Conservation (phyloP, 1,139 yeast genomes). For the Sugiyamaella castrensis region DNA sequence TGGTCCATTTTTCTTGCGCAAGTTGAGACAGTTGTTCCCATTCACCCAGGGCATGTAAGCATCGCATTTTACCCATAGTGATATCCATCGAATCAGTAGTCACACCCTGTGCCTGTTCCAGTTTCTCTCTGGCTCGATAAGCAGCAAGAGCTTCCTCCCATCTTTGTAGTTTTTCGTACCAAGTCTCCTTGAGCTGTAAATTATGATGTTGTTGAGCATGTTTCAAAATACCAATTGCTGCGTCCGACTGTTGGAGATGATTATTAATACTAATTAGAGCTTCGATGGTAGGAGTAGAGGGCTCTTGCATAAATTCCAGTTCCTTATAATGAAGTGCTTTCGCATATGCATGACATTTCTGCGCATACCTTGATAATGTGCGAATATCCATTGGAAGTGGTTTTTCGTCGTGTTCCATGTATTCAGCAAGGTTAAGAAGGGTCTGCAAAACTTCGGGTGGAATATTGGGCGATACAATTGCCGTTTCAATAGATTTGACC, state of each 20-base stretch:
- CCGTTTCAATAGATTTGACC: conserved; percentile 79
- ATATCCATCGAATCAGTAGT: conserved; percentile 56
- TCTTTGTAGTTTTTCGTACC: conserved; percentile 94
- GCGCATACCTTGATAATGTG: conserved; percentile 89
- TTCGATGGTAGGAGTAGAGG: conserved; percentile 89
- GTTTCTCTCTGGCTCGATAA: conserved; percentile 57
- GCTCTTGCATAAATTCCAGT: conserved; percentile 89
- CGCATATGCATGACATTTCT: conserved; percentile 95
- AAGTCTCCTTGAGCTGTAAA: conserved; percentile 88
- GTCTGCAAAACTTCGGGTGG: conserved; percentile 97
- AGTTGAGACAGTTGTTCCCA: conserved; percentile 91
- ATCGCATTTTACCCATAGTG: conserved; percentile 96
- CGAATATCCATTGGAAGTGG: conserved; percentile 87
- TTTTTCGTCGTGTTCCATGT: conserved; percentile 96
- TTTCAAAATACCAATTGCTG: conserved; percentile 93
- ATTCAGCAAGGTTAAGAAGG: conserved; percentile 84
- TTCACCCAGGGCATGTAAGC: conserved; percentile 95
- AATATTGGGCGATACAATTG: conserved; percentile 83
- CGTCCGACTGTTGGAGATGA: conserved; percentile 93
- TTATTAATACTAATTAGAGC: conserved; percentile 89
- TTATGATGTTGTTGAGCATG: conserved; percentile 95
- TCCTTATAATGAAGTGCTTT: conserved; percentile 96
- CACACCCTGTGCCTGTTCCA: conserved; percentile 30
- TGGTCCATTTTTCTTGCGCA: conserved; percentile 83
- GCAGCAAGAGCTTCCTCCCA: conserved; percentile 98